Conservation (phyloP, 345 rosid genomes). For the Citrus reticulata region DNA sequence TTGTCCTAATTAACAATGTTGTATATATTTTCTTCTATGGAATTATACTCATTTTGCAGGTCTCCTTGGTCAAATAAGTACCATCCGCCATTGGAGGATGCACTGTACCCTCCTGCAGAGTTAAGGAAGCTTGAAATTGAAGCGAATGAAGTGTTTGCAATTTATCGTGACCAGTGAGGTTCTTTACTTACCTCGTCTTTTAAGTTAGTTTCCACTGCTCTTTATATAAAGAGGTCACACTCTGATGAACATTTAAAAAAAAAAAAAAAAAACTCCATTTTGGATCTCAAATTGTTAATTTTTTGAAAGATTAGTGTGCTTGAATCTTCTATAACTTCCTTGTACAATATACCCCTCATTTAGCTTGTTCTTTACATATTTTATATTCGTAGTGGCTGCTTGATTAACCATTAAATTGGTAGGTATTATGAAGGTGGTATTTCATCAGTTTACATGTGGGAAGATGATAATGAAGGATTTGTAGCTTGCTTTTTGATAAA, state of each 20-base stretch:
- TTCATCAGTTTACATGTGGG: slow-evolving; percentile 98
- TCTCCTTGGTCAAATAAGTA: slow-evolving; percentile 96
- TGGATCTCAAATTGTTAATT: background rate
- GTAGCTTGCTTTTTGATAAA: slow-evolving; percentile 91
- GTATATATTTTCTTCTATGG: background rate
- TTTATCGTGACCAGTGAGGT: slow-evolving; percentile 99
- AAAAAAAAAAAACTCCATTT: background rate
- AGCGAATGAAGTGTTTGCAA: slow-evolving; percentile 81
- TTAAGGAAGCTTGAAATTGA: slow-evolving; percentile 89
- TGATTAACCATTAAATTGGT: slow-evolving; percentile 31
- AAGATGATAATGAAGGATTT: slow-evolving; percentile 89
- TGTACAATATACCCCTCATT: background rate
- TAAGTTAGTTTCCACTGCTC: slow-evolving; percentile 12
- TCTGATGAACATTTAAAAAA: background rate
- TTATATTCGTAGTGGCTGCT: slow-evolving; percentile 10
- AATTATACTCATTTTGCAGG: slow-evolving; percentile 33
- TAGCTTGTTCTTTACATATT: background rate
- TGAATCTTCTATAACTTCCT: background rate
- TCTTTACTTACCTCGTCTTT: slow-evolving; percentile 74
- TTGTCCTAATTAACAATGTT: background rate
- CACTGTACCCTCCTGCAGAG: slow-evolving; percentile 65
- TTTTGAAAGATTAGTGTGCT: background rate
- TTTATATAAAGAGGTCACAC: background rate
- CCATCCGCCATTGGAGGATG: slow-evolving; percentile 79
- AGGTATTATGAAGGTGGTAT: slow-evolving; percentile 99